Evolutionary conservation across 345 rosid genomes (phyloP), one percentile per base, ranked within the genome.

Genomic region (Isatis tinctoria): DNA sequence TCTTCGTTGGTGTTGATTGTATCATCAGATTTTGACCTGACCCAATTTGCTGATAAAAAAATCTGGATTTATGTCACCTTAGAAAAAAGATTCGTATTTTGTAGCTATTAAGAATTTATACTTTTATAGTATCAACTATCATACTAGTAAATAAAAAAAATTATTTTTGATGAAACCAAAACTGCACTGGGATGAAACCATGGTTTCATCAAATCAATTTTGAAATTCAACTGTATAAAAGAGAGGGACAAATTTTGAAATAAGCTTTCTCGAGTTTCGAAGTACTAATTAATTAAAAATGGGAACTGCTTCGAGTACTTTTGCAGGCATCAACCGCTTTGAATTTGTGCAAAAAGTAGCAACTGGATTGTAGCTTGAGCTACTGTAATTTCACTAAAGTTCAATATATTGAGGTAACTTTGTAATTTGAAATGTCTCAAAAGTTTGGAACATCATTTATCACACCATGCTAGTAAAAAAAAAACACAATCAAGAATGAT

Each of bases 361-460:
- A 58, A 58, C 32, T 26, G 33, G 16, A 3, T 52, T 12, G 47
- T 60, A 37, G 4, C 48, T 24, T 13, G 36, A 40, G 4, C 12
- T 18, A 22, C 65, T 39, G 12, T 51, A 8, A 22, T 27, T 49
- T 51, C 30, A 51, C 2, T 4, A 11, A 51, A 49, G 14, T 49
- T 20, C n/a, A 49, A 49, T 49, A 22, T 30, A 57, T 30, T 30
- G 40, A 32, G 11, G 11, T 28, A 30, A 30, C 13, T 28, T 14
- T 33, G n/a, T n/a, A n/a, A n/a, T n/a, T 37, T 67, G 5, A 67
- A 67, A 57, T 47, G 37, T 40, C 33, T 41, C 69, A 67, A 60
- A 49, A 60, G 63, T 32, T 68, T 75, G 56, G 45, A 36, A 56
- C 48, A 65, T 56, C 49, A 44, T 28, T 28, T 65, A 44, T 73